Evolutionary conservation across 805 yeast genomes (phyloP).

Genomic region (Wickerhamomyces mucosus): DNA sequence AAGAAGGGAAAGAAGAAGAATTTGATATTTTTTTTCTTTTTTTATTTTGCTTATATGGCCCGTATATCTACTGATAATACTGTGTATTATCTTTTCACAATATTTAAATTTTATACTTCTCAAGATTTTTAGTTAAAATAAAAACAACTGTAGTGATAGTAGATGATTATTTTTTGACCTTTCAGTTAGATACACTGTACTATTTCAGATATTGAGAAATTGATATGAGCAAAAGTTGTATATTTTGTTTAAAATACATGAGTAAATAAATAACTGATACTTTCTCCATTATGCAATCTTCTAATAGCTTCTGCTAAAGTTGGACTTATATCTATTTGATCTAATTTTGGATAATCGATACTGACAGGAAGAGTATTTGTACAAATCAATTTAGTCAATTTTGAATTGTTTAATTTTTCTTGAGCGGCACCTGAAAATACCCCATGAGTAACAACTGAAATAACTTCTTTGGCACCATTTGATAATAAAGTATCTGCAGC

Average conservation of each 20-base stretch:
- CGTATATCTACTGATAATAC: too few relatives aligned
- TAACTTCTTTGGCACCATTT: conserved; percentile 75
- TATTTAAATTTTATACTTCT: too few relatives aligned
- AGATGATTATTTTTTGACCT: too few relatives aligned
- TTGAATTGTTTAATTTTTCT: conserved; percentile 57
- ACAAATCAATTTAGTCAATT: conserved; percentile 69
- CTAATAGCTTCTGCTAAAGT: conserved; percentile 90
- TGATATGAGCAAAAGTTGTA: too few relatives aligned
- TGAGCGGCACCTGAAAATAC: conserved; percentile 82
- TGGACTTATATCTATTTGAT: conserved; percentile 76
- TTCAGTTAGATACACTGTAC: too few relatives aligned
- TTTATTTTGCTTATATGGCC: too few relatives aligned
- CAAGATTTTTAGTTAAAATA: too few relatives aligned
- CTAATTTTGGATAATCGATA: conserved; percentile 51
- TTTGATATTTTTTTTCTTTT: too few relatives aligned
- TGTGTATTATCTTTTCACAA: too few relatives aligned
- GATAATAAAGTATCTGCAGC: conserved; percentile 82
- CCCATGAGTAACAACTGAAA: conserved; percentile 95
- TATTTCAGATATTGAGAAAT: too few relatives aligned
- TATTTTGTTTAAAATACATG: conserved; percentile 34
- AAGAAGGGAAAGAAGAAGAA: too few relatives aligned
- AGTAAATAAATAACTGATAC: conserved; percentile 77
- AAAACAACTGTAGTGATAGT: too few relatives aligned
- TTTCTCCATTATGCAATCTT: conserved; percentile 93
- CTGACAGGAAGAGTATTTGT: conserved; percentile 89